Base-by-base conservation (phyloP, 129 eudicot genomes). In the Escallonia herrerae region DNA sequence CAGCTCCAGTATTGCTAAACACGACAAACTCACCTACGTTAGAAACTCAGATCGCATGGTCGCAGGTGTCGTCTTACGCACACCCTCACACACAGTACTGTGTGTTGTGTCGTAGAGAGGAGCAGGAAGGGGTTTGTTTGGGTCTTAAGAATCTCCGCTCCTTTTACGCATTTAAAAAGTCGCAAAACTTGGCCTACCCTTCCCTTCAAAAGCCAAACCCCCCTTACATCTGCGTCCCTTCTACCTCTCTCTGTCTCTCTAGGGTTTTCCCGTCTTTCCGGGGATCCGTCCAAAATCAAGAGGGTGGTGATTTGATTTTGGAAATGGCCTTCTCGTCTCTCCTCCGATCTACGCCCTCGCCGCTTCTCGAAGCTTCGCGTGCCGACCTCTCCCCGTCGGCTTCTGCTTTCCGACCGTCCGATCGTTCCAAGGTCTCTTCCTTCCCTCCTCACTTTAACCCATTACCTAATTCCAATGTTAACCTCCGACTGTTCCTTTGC, bases 271-370 rank as follows among this genome's bases (percentile, higher is more conserved):
- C 15, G 48, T 33, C 4, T 65, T 1, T 3, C 7, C 40, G 46
- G 42, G 58, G n/a, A 74, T 60, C 58, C n/a, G 50, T 42, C 51
- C 43, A 7, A 58, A 45, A 38, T 58, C 15, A 2, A 2, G 15
- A 4, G 65, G 13, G 38, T 39, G 22, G 60, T 54, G 56, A 45
- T 53, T 22, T 10, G 40, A 4, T 22, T 8, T 9, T 53, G 33
- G 15, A 8, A 44, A 80, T 80, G 95, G 89, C 89, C 6, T 59
- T 66, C 65, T 83, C 84, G 0, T 77, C 84, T 58, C 68, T 86
- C 52, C 74, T 86, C 67, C 58, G 81, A 78, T 75, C 95, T 48
- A 22, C 33, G 1, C 62, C 77, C 58, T 72, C 85, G 4, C 76
- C 89, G 3, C 8, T 71, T 45, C 67, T 56, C 62, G 33, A 53